Evolutionary conservation across 1,139 yeast genomes (phyloP), one percentile per base, ranked within the genome.

Genomic region (Suhomyces yuchorum): DNA sequence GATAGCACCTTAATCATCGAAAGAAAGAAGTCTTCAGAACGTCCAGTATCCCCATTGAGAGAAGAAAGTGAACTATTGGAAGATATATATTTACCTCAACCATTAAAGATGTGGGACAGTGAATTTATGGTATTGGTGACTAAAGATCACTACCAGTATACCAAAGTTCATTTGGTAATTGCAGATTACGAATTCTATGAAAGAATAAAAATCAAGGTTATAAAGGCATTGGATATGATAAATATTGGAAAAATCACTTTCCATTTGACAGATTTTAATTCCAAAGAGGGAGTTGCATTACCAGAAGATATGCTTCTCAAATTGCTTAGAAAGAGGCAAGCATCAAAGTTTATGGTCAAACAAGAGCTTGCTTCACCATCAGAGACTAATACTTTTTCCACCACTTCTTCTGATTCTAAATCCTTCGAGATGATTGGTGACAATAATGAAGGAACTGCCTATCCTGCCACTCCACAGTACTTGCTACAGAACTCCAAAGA

Each of bases 181-280:
- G 54, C 55, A 1, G 54, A 52, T 3, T n/a, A 51, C 8, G 40
- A 35, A 2, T 22, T 17, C 8, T 61, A 60, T 28, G 40, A 43
- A 2, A 43, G 54, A 24, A 41, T 82, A 33, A 76, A 73, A 50
- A 67, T 62, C 2, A 54, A 61, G 6, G 52, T 85, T 12, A 65
- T 74, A 1, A 62, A 67, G 1, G 68, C 68, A 3, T 60, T 84
- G 19, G 76, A 69, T 7, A 58, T 83, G 17, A 64, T 70, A 6
- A 69, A 73, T 11, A 64, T 67, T 5, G 80, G 79, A 0, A 38
- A 43, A 3, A 66, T 81, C 28, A 66, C 82, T 0, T 71, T 85
- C 41, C 91, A 85, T 57, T 66, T 90, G 53, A 87, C 96, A 0
- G 96, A 90, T 41, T 82, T 84, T 61, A 81, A 82, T 14, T 75